Evolutionary conservation across 805 yeast species (phyloP).

Genomic region (Pichia rugopelliculosa): DNA sequence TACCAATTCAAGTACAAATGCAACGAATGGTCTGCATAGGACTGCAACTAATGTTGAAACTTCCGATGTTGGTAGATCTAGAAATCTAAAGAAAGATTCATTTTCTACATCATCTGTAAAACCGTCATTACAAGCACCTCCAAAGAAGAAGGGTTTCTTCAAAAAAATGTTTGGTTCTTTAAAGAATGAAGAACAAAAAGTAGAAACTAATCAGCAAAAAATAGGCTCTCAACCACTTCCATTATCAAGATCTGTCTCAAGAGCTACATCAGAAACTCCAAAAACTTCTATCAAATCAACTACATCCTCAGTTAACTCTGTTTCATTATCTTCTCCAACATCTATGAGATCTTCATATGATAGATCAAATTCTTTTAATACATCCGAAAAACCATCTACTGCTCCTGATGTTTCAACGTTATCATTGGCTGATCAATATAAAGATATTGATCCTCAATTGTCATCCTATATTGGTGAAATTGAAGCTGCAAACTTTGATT

Average conservation of each 20-base stretch:
- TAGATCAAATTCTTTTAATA: neutral
- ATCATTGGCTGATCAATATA: slow-evolving; percentile 18
- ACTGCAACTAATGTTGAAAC: slow-evolving; percentile 25
- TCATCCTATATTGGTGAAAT: slow-evolving; percentile 37
- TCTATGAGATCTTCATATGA: neutral
- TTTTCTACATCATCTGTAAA: neutral
- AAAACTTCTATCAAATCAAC: neutral
- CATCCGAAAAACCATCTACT: neutral
- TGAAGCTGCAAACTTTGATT: slow-evolving; percentile 10
- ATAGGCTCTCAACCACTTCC: slow-evolving; percentile 4
- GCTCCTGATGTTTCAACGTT: neutral
- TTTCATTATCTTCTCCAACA: neutral
- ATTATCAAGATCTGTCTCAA: neutral
- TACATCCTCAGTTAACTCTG: neutral
- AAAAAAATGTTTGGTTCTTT: slow-evolving; percentile 23
- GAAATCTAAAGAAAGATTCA: neutral
- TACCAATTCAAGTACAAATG: slow-evolving; percentile 2
- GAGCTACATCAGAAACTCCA: neutral
- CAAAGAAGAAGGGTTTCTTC: slow-evolving; percentile 20
- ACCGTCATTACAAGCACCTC: slow-evolving; percentile 7
- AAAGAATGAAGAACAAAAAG: slow-evolving; percentile 14
- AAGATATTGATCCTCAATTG: slow-evolving; percentile 37
- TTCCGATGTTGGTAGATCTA: slow-evolving; percentile 10
- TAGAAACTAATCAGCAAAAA: slow-evolving; percentile 2
- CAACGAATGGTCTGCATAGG: slow-evolving; percentile 15